These are phyloP conservation scores for Suillus clintonianus DNA, from an alignment of 768 basidiomycete genomes.

Conservation along the genomic window DNA sequence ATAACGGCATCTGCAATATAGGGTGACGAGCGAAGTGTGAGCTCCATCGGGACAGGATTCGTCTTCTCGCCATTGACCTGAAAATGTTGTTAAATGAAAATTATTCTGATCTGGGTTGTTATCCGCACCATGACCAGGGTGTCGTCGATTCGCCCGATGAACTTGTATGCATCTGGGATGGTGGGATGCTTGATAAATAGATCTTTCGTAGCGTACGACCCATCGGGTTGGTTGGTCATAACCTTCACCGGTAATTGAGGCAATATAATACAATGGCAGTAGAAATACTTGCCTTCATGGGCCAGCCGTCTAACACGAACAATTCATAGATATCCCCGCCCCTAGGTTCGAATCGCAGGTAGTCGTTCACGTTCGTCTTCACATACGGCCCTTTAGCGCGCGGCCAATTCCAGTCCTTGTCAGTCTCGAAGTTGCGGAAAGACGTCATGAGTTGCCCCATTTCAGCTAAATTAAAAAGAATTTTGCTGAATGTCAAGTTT, in stretches of 20 bases:
- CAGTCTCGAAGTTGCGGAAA: conserved; percentile 45
- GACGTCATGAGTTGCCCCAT: conserved; percentile 48
- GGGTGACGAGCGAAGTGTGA: conserved; percentile 48
- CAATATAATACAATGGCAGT: conserved; percentile 14
- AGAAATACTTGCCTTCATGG: conserved; percentile 40
- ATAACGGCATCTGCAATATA: conserved; percentile 53
- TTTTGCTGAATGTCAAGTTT: not conserved
- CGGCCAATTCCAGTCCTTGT: conserved; percentile 61
- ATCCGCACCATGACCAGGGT: conserved; percentile 43
- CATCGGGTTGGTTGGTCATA: conserved; percentile 47
- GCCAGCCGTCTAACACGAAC: conserved; percentile 53
- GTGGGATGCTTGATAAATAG: conserved; percentile 51
- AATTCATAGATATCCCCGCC: conserved; percentile 48
- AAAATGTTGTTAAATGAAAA: conserved; percentile 22
- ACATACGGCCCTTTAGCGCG: conserved; percentile 32
- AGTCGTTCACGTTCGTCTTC: conserved; percentile 24
- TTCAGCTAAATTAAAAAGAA: conserved; percentile 17
- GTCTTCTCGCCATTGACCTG: conserved; percentile 54
- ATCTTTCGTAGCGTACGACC: conserved; percentile 57
- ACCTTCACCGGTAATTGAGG: conserved; percentile 11
- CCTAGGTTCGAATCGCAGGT: conserved; percentile 44
- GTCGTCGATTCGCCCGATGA: conserved; percentile 57
- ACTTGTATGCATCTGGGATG: conserved; percentile 43
- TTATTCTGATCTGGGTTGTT: not conserved
- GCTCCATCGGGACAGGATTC: conserved; percentile 56